These are phyloP conservation scores for Kalmanozyma brasiliensis DNA, from an alignment of 1,284 basidiomycete genomes.

Conservation along the genomic window DNA sequence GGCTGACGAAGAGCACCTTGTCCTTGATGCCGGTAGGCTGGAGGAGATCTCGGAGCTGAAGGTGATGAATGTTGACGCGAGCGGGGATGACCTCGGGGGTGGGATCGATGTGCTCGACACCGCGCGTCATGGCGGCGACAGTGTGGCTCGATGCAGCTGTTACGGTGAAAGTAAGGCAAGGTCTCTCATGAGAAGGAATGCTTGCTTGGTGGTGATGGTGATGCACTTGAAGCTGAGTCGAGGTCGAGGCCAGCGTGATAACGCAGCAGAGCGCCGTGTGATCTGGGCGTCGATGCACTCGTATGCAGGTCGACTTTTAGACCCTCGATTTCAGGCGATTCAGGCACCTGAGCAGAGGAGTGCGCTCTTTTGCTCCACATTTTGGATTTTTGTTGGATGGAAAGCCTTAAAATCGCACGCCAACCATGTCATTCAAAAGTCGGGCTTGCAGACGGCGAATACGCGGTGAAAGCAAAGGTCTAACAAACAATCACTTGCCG, in stretches of 20 bases:
- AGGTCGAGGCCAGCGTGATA: not conserved
- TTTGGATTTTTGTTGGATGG: not conserved
- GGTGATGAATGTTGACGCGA: constrained; percentile 53
- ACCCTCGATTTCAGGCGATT: constrained; percentile 7
- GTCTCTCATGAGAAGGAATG: not conserved
- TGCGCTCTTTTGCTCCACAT: constrained; percentile 19
- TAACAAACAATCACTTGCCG: too few relatives aligned
- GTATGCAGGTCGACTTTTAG: constrained; percentile 15
- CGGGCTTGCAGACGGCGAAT: too few relatives aligned
- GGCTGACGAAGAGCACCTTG: constrained; percentile 51
- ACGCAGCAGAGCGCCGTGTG: not conserved
- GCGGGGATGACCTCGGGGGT: constrained; percentile 44
- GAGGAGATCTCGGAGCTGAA: constrained; percentile 55
- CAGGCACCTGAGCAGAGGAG: constrained; percentile 26
- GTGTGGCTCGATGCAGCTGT: too few relatives aligned
- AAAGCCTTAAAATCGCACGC: not conserved
- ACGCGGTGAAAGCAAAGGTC: too few relatives aligned
- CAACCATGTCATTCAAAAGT: not conserved
- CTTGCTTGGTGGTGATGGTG: not conserved
- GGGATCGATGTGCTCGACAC: constrained; percentile 20
- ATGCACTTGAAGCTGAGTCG: not conserved
- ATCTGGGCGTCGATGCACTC: constrained; percentile 9
- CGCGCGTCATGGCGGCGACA: constrained; percentile 24
- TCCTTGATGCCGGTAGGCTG: constrained; percentile 42
- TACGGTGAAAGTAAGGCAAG: too few relatives aligned